Conservation (phyloP, 257 asterid genomes). For the Nicotiana tomentosiformis region DNA sequence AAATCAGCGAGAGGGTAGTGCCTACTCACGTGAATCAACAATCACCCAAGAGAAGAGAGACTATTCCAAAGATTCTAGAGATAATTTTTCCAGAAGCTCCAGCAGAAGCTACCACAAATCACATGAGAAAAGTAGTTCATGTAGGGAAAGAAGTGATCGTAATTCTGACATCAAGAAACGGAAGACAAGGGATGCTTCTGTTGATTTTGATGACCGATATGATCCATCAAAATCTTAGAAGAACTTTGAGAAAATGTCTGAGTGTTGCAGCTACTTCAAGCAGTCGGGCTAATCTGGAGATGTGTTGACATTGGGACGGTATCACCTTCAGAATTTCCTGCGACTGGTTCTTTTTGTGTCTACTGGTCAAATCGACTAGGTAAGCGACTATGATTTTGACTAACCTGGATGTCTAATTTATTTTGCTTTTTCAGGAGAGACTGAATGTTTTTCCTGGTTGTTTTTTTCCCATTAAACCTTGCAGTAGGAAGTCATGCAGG, state of each 20-base stretch:
- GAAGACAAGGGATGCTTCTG: slow-evolving; percentile 27
- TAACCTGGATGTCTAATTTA: slow-evolving; percentile 1
- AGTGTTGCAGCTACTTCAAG: slow-evolving; percentile 4
- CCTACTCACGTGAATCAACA: slow-evolving; percentile 20
- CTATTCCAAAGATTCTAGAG: slow-evolving; percentile 23
- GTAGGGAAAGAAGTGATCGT: slow-evolving; percentile 38
- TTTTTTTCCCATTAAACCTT: slow-evolving; percentile 21
- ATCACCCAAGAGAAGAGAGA: slow-evolving; percentile 25
- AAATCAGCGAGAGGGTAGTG: slow-evolving; percentile 19
- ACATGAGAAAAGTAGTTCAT: slow-evolving; percentile 30
- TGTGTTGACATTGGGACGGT: neutral
- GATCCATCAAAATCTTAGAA: slow-evolving; percentile 48
- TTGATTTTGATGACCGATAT: slow-evolving; percentile 67
- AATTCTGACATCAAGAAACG: slow-evolving; percentile 27
- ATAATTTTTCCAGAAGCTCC: slow-evolving; percentile 29
- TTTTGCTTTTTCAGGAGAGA: slow-evolving; percentile 15
- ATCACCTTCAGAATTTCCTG: slow-evolving; percentile 2
- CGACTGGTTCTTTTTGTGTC: slow-evolving; percentile 10
- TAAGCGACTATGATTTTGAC: slow-evolving; percentile 26
- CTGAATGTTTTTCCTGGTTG: slow-evolving; percentile 16
- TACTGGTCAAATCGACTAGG: slow-evolving; percentile 19
- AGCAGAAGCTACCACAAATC: slow-evolving; percentile 31
- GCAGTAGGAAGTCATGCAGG: slow-evolving; percentile 57
- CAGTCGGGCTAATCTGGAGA: slow-evolving; percentile 8
- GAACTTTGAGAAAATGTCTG: slow-evolving; percentile 20